A percentile compares a stretch with the other conserved stretches of the same genome.
Evolutionary conservation across 1,139 yeast species (phyloP).

Genomic region (Geotrichum phurueaensis): DNA sequence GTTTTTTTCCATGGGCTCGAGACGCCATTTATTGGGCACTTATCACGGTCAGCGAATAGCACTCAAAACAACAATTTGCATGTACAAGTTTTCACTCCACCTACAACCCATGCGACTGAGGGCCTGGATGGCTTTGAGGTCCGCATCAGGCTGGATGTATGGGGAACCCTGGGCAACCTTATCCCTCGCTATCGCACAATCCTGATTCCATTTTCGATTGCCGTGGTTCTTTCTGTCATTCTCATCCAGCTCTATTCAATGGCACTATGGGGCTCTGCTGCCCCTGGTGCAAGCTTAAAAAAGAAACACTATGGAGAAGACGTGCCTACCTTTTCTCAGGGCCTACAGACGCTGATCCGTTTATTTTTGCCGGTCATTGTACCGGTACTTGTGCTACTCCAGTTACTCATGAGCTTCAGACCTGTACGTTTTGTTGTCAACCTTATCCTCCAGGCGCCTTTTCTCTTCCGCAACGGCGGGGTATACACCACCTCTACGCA

Average conservation of each 20-base stretch:
- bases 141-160: slow-evolving; percentile 32
- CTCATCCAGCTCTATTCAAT: slow-evolving; percentile 25
- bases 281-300: slow-evolving; percentile 12
- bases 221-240: slow-evolving; percentile 25
- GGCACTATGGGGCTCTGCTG: background rate
- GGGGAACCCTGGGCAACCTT: slow-evolving; percentile 35
- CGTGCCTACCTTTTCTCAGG: slow-evolving; percentile 50
- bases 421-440: slow-evolving; percentile 21
- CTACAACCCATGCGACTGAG: background rate
- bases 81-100: slow-evolving; percentile 34
- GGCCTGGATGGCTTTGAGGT: slow-evolving; percentile 16
- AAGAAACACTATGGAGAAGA: slow-evolving; percentile 28
- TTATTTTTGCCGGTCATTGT: slow-evolving; percentile 23
- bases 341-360: slow-evolving; percentile 36
- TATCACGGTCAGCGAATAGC: slow-evolving; percentile 11
- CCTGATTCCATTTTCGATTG: slow-evolving; percentile 32
- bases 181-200: slow-evolving; percentile 35
- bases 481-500: slow-evolving; percentile 11
- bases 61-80: slow-evolving; percentile 26
- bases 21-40: slow-evolving; percentile 69
- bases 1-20: slow-evolving; percentile 56
- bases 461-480: slow-evolving; percentile 3
- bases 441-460: slow-evolving; percentile 18
- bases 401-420: slow-evolving; percentile 21
- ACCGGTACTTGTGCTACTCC: slow-evolving; percentile 19